These are phyloP conservation scores for Rhodosporidiobolus odoratus DNA, from an alignment of 768 basidiomycete genomes.

Conservation along the genomic window DNA sequence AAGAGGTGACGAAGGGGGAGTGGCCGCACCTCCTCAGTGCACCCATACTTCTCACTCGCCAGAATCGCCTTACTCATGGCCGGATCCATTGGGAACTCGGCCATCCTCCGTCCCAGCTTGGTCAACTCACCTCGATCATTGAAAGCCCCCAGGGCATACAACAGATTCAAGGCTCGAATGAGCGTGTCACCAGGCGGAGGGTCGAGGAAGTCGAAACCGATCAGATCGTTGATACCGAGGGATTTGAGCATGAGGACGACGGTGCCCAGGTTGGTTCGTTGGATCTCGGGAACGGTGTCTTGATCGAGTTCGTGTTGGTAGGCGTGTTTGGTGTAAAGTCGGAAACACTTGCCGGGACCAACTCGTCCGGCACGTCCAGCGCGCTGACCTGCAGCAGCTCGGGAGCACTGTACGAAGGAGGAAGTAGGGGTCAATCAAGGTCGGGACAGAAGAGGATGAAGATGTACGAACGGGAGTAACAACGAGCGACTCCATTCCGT, in stretches of 20 bases:
- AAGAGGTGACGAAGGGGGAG: neutral
- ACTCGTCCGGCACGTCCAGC: constrained; percentile 97
- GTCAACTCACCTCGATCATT: constrained; percentile 96
- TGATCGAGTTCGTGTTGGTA: constrained; percentile 91
- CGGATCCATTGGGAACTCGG: constrained; percentile 87
- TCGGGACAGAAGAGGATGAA: neutral
- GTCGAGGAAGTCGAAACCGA: constrained; percentile 97
- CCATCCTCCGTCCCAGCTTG: constrained; percentile 94
- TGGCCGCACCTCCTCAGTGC: constrained; percentile 81
- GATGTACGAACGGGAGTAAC: constrained; percentile 78
- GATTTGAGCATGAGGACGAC: constrained; percentile 93
- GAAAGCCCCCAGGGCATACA: constrained; percentile 92
- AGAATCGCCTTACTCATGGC: constrained; percentile 96
- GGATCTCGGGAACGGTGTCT: constrained; percentile 97
- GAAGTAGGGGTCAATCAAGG: neutral
- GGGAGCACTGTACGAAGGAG: constrained; percentile 65
- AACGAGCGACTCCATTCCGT: constrained; percentile 93
- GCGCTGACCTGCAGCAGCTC: constrained; percentile 93
- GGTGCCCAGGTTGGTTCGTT: constrained; percentile 94
- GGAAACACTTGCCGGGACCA: constrained; percentile 94
- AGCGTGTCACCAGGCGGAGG: constrained; percentile 97
- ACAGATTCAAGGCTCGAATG: constrained; percentile 83
- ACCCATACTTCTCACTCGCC: constrained; percentile 84
- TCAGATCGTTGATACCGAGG: constrained; percentile 94
- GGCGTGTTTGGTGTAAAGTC: constrained; percentile 98